These are phyloP conservation scores for Gloeopeniophorella convolvens DNA, from an alignment of 768 basidiomycete genomes.

Conservation along the genomic window DNA sequence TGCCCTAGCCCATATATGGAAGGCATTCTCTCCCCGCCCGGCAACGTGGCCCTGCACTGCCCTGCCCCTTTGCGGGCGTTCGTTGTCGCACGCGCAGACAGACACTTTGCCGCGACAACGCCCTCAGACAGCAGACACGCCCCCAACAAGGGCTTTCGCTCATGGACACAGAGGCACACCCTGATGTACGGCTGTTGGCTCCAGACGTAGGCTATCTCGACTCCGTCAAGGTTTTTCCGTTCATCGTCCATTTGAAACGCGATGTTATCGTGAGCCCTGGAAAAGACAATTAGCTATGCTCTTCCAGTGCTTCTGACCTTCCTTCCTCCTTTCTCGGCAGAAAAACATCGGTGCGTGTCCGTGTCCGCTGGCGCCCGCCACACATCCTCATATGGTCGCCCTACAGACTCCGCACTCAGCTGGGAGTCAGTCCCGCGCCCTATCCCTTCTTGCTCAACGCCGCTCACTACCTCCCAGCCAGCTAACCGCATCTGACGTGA, in stretches of 20 bases:
- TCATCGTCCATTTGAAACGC: slow-evolving; percentile 64
- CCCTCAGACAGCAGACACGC: background rate
- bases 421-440: slow-evolving; percentile 60
- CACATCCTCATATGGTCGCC: background rate
- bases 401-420: slow-evolving; percentile 55
- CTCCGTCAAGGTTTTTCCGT: slow-evolving; percentile 71
- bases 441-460: slow-evolving; percentile 9
- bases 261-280: slow-evolving; percentile 56
- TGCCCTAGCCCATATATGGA: background rate
- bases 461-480: slow-evolving; percentile 41
- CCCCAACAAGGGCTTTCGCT: background rate
- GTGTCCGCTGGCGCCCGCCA: background rate
- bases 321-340: slow-evolving; percentile 13
- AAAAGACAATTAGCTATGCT: background rate
- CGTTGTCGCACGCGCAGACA: too few species aligned
- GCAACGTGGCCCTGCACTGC: too few species aligned
- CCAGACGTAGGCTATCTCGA: slow-evolving; percentile 54
- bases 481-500: slow-evolving; percentile 75
- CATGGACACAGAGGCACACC: slow-evolving; percentile 33
- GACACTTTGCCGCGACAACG: slow-evolving; percentile 9
- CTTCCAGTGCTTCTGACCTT: background rate
- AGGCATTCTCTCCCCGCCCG: background rate
- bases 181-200: slow-evolving; percentile 35
- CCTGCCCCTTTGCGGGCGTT: too few species aligned
- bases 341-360: slow-evolving; percentile 25